Conservation (phyloP, 495 filamentous ascomycete species). For the Aspergillus egyptiacus region DNA sequence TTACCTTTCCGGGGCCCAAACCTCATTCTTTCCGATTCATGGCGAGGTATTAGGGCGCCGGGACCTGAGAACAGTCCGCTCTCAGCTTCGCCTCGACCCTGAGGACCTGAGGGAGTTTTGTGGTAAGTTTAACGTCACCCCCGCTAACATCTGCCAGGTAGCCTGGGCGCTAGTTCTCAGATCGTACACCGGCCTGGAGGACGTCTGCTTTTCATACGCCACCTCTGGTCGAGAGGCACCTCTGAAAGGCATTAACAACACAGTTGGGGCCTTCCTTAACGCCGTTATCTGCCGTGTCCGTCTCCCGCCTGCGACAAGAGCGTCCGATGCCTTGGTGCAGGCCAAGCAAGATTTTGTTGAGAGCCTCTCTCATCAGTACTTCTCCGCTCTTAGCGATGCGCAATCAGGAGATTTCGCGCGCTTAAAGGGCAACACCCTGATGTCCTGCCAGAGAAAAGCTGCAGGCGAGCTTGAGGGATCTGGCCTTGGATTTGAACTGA, state of each 20-base stretch:
- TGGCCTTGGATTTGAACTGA: slow-evolving; percentile 2
- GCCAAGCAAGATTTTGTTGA: slow-evolving; percentile 8
- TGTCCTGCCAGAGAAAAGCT: slow-evolving; percentile 12
- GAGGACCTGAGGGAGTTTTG: slow-evolving; percentile 12
- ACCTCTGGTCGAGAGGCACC: slow-evolving; percentile 7
- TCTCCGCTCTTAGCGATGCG: not conserved
- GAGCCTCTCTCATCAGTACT: slow-evolving; percentile 5
- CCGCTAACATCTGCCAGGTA: slow-evolving; percentile 19
- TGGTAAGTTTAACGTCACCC: slow-evolving; percentile 1
- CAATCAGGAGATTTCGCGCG: slow-evolving; percentile 6
- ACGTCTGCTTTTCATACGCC: slow-evolving; percentile 40
- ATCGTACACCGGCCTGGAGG: slow-evolving; percentile 36
- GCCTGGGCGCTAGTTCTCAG: slow-evolving; percentile 41
- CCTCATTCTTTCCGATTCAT: slow-evolving; percentile 1
- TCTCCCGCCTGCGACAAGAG: not conserved
- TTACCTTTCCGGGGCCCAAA: slow-evolving; percentile 10
- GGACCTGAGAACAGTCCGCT: not conserved
- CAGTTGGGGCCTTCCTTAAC: slow-evolving; percentile 8
- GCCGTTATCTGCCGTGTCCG: slow-evolving; percentile 4
- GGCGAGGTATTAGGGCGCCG: not conserved
- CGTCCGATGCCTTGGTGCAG: not conserved
- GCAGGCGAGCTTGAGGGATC: slow-evolving; percentile 5
- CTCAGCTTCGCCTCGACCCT: not conserved
- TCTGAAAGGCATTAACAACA: slow-evolving; percentile 7
- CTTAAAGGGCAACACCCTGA: slow-evolving; percentile 9